phyloP scores from a whole-genome alignment of 805 yeast species.

The Kodamaea kakaduensis region DNA sequence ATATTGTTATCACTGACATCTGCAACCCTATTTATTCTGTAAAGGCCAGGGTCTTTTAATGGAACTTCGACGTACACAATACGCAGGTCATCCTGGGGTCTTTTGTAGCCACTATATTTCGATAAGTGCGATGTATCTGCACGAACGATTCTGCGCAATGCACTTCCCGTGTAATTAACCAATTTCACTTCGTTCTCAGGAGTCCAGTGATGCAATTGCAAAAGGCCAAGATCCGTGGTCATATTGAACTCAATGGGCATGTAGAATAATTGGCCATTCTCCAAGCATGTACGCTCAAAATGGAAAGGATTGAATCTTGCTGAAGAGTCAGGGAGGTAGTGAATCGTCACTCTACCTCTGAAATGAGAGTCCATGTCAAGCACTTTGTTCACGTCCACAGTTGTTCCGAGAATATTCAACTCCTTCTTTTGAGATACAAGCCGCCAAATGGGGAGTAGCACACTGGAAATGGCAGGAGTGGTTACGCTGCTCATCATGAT shows the following conservation, averaged over 20 bases:
- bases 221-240: slow-evolving; percentile 61
- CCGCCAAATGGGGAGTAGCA: slow-evolving; percentile 42
- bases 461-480: slow-evolving; percentile 40
- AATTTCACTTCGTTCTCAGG: slow-evolving; percentile 45
- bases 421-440: slow-evolving; percentile 40
- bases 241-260: slow-evolving; percentile 82
- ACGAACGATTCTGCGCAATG: slow-evolving; percentile 41
- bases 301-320: slow-evolving; percentile 77
- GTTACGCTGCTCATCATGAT: slow-evolving; percentile 50
- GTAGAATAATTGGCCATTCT: slow-evolving; percentile 25
- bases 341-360: slow-evolving; percentile 80
- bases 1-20: slow-evolving; percentile 63
- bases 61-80: slow-evolving; percentile 65
- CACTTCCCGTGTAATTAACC: slow-evolving; percentile 54
- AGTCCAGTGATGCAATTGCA: slow-evolving; percentile 62
- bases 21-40: slow-evolving; percentile 60
- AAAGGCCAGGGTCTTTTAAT: slow-evolving; percentile 67
- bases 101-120: slow-evolving; percentile 18
- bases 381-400: slow-evolving; percentile 34
- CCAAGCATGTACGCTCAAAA: slow-evolving; percentile 57
- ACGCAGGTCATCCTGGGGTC: slow-evolving; percentile 27
- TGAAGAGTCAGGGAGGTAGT: slow-evolving; percentile 87
- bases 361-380: slow-evolving; percentile 59
- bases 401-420: slow-evolving; percentile 49
- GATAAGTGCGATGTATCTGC: slow-evolving; percentile 31